These are phyloP conservation scores for Blastobotrys parvus DNA, from an alignment of 805 yeast genomes.

Conservation along the genomic window DNA sequence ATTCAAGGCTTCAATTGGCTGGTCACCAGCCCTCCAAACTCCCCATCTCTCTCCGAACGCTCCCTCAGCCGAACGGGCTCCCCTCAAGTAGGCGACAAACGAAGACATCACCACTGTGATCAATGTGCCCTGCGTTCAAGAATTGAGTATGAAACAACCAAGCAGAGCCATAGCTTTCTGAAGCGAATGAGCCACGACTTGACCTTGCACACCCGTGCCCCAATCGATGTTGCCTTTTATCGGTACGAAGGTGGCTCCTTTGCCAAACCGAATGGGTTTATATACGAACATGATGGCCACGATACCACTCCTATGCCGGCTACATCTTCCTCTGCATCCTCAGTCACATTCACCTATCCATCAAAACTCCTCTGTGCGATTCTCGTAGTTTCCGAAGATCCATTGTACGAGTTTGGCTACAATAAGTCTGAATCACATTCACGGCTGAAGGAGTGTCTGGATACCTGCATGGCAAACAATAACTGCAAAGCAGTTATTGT, in stretches of 20 bases:
- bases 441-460: not conserved
- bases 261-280: not conserved
- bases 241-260: not conserved
- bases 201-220: not conserved
- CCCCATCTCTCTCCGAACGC: not conserved
- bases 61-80: too few species aligned
- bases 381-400: not conserved
- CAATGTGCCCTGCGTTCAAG: not conserved
- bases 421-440: too few species aligned
- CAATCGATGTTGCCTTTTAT: not conserved
- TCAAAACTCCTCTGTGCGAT: not conserved
- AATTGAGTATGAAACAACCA: not conserved
- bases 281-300: not conserved
- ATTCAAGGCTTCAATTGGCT: not conserved
- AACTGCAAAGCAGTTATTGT: not conserved
- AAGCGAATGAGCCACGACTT: not conserved
- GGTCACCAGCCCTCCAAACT: not conserved
- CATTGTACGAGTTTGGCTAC: not conserved
- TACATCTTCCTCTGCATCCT: not conserved
- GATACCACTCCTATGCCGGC: not conserved
- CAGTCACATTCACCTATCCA: not conserved
- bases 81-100: too few species aligned
- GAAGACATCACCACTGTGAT: not conserved
- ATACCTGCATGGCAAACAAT: not conserved
- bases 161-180: not conserved